A percentile compares a stretch with the other conserved stretches of the same genome.
Evolutionary conservation across 2,329 filamentous ascomycete species (phyloP).

Genomic region (Calonectria fujianensis): DNA sequence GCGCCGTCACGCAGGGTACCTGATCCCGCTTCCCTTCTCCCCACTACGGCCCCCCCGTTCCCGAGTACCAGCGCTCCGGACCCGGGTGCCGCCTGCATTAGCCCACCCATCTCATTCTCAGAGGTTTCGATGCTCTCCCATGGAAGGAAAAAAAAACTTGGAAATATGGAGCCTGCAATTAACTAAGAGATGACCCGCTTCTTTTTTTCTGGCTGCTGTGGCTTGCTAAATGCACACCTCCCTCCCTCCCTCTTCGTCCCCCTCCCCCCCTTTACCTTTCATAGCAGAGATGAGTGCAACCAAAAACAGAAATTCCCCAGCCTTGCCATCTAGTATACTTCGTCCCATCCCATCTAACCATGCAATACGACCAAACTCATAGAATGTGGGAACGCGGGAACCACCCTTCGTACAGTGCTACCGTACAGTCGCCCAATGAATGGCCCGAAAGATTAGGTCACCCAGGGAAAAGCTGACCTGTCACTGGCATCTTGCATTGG

Average conservation of each 20-base stretch:
- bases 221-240: background rate
- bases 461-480: slow-evolving; percentile 45
- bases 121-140: slow-evolving; percentile 17
- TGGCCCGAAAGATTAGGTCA: slow-evolving; percentile 5
- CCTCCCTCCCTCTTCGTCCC: background rate
- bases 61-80: slow-evolving; percentile 54
- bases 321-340: slow-evolving; percentile 9
- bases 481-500: slow-evolving; percentile 54
- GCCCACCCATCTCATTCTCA: slow-evolving; percentile 37
- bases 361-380: slow-evolving; percentile 13
- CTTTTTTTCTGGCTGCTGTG: background rate
- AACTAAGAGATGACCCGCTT: slow-evolving; percentile 6
- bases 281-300: slow-evolving; percentile 25
- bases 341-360: slow-evolving; percentile 14
- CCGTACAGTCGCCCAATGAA: slow-evolving; percentile 12
- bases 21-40: slow-evolving; percentile 31
- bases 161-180: slow-evolving; percentile 23
- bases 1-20: slow-evolving; percentile 16
- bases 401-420: slow-evolving; percentile 17
- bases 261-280: slow-evolving; percentile 14
- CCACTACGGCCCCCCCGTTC: slow-evolving; percentile 43
- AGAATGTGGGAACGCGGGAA: slow-evolving; percentile 18
- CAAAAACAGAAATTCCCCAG: slow-evolving; percentile 18
- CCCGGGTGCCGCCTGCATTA: slow-evolving; percentile 54
- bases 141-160: slow-evolving; percentile 5